Evolutionary conservation across 345 rosid genomes (phyloP).

Genomic region (Cardamine resedifolia): DNA sequence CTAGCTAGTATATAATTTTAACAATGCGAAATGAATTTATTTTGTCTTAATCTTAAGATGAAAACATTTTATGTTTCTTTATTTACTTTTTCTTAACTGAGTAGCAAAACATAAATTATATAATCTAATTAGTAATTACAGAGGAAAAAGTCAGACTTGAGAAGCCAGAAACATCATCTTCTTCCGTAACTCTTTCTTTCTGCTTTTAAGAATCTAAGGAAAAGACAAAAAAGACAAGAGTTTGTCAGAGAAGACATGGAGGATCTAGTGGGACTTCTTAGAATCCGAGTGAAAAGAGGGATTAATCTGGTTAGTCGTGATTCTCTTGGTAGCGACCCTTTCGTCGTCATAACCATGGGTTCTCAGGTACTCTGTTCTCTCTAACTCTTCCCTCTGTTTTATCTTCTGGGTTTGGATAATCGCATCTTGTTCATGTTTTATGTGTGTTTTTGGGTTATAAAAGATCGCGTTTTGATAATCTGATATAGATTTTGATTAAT

Average conservation of each 20-base stretch:
- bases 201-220: not conserved
- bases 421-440: not conserved
- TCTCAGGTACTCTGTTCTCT: conserved; percentile 39
- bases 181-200: not conserved
- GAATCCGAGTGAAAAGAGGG: conserved; percentile 45
- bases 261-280: conserved; percentile 43
- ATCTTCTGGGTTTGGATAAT: not conserved
- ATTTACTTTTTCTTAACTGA: no score
- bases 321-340: conserved; percentile 50
- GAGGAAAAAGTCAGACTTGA: not conserved
- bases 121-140: no score
- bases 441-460: not conserved
- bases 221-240: not conserved
- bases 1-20: not conserved
- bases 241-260: conserved; percentile 39
- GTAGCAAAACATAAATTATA: no score
- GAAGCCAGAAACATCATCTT: not conserved
- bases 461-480: not conserved
- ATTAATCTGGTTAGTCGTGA: conserved; percentile 47
- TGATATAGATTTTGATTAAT: not conserved
- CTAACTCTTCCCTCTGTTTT: not conserved
- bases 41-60: not conserved
- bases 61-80: no score
- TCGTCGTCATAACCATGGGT: conserved; percentile 45
- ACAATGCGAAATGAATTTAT: not conserved